Evolutionary conservation across 2,329 filamentous ascomycete species (phyloP).

Genomic region (Didymella pomorum): DNA sequence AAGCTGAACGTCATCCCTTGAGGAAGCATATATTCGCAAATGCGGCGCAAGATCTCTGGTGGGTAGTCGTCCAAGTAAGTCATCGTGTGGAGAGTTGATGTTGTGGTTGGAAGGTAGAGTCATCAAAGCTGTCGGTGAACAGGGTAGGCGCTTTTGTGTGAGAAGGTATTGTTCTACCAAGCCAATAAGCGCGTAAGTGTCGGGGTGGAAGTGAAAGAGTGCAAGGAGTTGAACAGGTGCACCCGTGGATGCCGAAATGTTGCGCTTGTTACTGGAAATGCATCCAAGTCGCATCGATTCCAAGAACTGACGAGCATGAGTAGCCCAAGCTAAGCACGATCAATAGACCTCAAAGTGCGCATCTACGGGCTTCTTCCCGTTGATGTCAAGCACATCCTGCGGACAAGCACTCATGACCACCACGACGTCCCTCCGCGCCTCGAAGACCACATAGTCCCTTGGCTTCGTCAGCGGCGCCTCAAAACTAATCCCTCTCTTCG

Average conservation of each 20-base stretch:
- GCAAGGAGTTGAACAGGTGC: neutral
- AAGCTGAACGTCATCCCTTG: neutral
- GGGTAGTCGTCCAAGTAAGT: neutral
- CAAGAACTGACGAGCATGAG: too few species aligned
- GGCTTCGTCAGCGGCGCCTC: constrained; percentile 51
- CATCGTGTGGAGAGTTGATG: too few species aligned
- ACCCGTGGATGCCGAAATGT: neutral
- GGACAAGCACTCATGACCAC: constrained; percentile 59
- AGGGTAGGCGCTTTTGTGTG: neutral
- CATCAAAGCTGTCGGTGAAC: too few species aligned
- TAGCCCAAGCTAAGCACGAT: neutral
- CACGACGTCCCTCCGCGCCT: constrained; percentile 56
- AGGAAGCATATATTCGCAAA: neutral
- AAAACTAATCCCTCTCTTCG: constrained; percentile 48
- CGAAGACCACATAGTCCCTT: constrained; percentile 55
- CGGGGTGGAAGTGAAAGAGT: neutral
- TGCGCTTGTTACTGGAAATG: too few species aligned
- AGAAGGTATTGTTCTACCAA: neutral
- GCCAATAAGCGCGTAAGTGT: neutral
- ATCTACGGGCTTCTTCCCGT: constrained; percentile 54
- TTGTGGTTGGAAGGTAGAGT: too few species aligned
- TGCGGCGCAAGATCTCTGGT: neutral
- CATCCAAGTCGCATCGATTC: too few species aligned
- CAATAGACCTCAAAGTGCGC: constrained; percentile 50
- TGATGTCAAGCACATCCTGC: constrained; percentile 56